Conservation (phyloP, 495 filamentous ascomycete species). For the Amniculicola lignicola region DNA sequence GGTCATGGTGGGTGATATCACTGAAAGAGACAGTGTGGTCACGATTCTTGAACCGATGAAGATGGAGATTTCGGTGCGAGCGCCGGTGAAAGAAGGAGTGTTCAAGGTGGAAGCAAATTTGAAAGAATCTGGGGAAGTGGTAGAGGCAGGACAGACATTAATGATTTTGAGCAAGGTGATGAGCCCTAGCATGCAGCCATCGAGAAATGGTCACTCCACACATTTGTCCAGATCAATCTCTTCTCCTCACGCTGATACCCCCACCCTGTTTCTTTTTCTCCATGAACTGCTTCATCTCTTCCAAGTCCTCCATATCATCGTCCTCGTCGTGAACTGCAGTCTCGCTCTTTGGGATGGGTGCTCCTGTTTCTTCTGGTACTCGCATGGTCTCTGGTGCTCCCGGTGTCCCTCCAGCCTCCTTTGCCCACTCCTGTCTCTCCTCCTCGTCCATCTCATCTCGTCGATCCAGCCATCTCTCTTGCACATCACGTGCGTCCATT, state of each 20-base stretch:
- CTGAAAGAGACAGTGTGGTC: no score
- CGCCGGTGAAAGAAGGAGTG: no score
- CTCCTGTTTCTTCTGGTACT: slow-evolving; percentile 38
- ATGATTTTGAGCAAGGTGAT: no score
- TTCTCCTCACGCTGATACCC: slow-evolving; percentile 39
- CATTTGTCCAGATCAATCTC: no score
- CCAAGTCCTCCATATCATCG: slow-evolving; percentile 35
- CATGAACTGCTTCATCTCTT: slow-evolving; percentile 36
- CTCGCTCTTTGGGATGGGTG: slow-evolving; percentile 18
- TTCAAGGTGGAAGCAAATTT: no score
- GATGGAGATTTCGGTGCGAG: no score
- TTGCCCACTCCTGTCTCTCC: slow-evolving; percentile 70
- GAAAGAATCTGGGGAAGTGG: no score
- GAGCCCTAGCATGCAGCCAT: no score
- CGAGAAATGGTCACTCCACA: no score
- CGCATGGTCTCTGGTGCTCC: slow-evolving; percentile 36
- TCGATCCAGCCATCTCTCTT: slow-evolving; percentile 90
- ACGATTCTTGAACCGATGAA: no score
- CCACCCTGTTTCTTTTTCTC: slow-evolving; percentile 27
- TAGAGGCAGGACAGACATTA: no score
- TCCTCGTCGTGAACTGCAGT: slow-evolving; percentile 15
- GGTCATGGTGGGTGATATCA: no score
- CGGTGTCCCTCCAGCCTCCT: slow-evolving; percentile 45
- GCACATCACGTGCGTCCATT: slow-evolving; percentile 81
- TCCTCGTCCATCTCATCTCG: slow-evolving; percentile 83